Base-by-base conservation (phyloP, 345 rosid species). In the Camelina neglecta region DNA sequence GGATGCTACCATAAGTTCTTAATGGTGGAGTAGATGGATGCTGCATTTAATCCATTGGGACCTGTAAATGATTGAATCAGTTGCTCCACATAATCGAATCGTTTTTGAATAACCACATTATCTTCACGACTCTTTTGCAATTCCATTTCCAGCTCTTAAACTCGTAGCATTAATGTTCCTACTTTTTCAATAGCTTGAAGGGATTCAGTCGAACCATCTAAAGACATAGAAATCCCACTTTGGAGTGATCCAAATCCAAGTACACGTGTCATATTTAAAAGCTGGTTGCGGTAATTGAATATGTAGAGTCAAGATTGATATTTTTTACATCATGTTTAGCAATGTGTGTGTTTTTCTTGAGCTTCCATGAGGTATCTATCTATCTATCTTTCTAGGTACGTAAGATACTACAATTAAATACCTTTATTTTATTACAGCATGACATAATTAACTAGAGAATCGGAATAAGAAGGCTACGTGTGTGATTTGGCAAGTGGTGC, bases 341-440 rank as follows among this genome's bases (percentile, higher is more conserved):
- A 42, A 6, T 65, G 18, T 74, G 38, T 55, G 65, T 65, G 5
- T n/a, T 74, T 65, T 18, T 74, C 64, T 65, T 57, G 65, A 74
- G 39, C 48, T 74, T 55, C 24, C 58, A 65, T 65, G 65, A 74
- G 65, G 57, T 65, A 45, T 39, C 18, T 18, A 18, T 18, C 18
- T 18, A 18, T 18, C 18, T 18, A 18, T 18, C 42, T 39, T 38
- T 11, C 11, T 9, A 33, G 36, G 36, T 33, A 33, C 7, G 36
- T 33, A 36, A 36, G 39, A 35, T 29, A 29, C 31, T 8, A 36
- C 9, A 36, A 2, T 36, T 36, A 36, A 7, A 36, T 35, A 36
- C 39, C 39, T 36, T 36, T 36, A 7, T 8, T 36, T 36, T 36
- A 36, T 36, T 36, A 36, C 39, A 35, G 2, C 2, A 36, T 8